phyloP scores from a whole-genome alignment of 1,284 basidiomycete species.

The Vanrija sp. region DNA sequence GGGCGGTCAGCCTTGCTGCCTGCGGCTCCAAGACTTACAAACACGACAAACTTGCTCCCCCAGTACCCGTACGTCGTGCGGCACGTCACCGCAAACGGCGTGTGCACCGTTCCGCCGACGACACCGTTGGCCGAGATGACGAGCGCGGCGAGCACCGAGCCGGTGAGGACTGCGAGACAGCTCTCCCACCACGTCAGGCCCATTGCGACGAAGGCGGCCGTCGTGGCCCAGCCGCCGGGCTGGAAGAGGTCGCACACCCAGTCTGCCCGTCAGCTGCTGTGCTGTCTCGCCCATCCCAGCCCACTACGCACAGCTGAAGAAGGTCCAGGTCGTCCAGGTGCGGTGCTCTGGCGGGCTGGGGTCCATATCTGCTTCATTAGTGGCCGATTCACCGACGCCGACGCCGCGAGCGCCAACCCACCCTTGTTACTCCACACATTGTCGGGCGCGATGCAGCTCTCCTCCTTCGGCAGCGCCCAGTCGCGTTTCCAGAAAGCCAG shows the following conservation, averaged over 20 bases:
- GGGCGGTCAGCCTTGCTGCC: conserved; percentile 53
- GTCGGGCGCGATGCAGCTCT: conserved; percentile 38
- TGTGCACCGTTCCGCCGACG: conserved; percentile 64
- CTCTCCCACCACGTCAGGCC: conserved; percentile 37
- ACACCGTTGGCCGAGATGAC: conserved; percentile 58
- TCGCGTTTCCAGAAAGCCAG: not conserved
- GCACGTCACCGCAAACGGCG: conserved; percentile 67
- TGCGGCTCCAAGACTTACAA: conserved; percentile 7
- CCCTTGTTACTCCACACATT: conserved; percentile 40
- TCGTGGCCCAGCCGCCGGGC: conserved; percentile 35
- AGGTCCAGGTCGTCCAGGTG: conserved; percentile 38
- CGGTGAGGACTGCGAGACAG: conserved; percentile 34
- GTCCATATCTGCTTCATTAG: conserved; percentile 45
- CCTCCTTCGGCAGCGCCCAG: conserved; percentile 40
- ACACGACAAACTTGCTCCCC: conserved; percentile 51
- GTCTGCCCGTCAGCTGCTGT: conserved; percentile 12
- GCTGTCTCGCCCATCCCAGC: too few species aligned
- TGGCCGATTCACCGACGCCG: not conserved
- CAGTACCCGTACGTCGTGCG: conserved; percentile 75
- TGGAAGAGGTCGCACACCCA: conserved; percentile 39
- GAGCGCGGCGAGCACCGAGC: conserved; percentile 28
- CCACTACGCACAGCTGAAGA: conserved; percentile 26
- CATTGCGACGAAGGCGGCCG: conserved; percentile 30
- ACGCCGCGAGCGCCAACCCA: conserved; percentile 3
- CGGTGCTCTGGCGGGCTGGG: conserved; percentile 31